Evolutionary conservation across 805 yeast species (phyloP), one percentile per base, ranked within the genome.

Genomic region (Hanseniaspora opuntiae): DNA sequence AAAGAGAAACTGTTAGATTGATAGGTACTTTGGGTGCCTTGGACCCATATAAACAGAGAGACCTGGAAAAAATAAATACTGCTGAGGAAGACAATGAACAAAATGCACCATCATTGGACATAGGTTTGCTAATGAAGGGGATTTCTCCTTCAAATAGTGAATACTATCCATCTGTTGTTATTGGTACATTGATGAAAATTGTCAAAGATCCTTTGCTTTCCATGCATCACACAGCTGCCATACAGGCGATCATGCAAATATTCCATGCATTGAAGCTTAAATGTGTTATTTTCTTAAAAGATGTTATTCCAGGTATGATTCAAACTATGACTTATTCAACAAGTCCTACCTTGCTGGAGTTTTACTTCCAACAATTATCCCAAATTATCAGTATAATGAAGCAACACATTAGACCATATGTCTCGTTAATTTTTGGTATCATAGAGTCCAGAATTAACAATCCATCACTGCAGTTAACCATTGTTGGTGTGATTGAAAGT

Each of bases 1-100:
- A 93, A 61, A 72, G 96, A 55, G 97, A 93, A 64, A 84, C 96
- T 0, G 95, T 93, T 1, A 75, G 90, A 58, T 68, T 93, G 24
- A 71, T 93, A 54, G 99, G 99, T 63, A 88, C 89, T 35, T 70
- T 93, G 41, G 99, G 99, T 58, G 98, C 98, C 0, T 71, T 93
- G 47, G 98, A 93, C 67, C 99, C 99, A 0, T 93, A 90, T 64
- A 89, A 86, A 63, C 94, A 88, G 60, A 79, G 96, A 54, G 96
- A 87, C 60, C 86, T 89, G 10, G 97, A 89, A 63, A 81, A 86
- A 55, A 74, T 73, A 1, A 76, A 83, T 0, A 79, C 76, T 45
- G 63, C 69, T 1, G 67, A 67, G 53, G 63, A 65, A 32, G 58
- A 69, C 4, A 82, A 77, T 0, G 94, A 86, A 58, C 90, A 86